Conservation (phyloP, 352 stramenopile genomes). For the Pythium volutum region DNA sequence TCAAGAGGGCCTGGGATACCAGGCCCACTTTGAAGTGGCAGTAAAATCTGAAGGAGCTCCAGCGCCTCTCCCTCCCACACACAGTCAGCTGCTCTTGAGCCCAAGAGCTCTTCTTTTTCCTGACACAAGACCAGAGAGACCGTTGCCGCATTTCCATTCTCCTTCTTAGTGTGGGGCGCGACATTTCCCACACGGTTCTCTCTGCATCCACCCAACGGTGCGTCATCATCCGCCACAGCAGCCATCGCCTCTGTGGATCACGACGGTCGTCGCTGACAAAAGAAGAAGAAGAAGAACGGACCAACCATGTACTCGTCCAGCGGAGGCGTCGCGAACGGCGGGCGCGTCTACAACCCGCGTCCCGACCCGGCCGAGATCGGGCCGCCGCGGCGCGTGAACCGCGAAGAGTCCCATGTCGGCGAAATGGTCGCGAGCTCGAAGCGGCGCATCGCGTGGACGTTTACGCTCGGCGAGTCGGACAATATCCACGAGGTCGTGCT, state of each 20-base stretch:
- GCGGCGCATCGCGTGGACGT: conserved; percentile 82
- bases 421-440: conserved; percentile 79
- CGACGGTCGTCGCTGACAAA: not conserved
- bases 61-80: not conserved
- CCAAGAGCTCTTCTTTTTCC: no score
- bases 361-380: conserved; percentile 66
- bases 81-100: conserved; percentile 10
- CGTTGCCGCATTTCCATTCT: no score
- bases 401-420: conserved; percentile 76
- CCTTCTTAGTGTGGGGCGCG: not conserved
- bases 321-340: conserved; percentile 34
- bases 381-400: conserved; percentile 64
- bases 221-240: conserved; percentile 3
- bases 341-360: conserved; percentile 68
- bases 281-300: not conserved
- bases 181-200: conserved; percentile 14
- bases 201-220: not conserved
- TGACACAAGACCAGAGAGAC: no score
- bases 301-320: conserved; percentile 53
- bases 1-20: conserved; percentile 1
- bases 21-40: conserved; percentile 23
- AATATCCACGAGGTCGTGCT: conserved; percentile 72
- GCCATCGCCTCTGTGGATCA: not conserved
- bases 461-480: conserved; percentile 74
- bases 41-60: not conserved